phyloP scores from a whole-genome alignment of 1,139 yeast genomes.

The Nakaseomyces nivariensis region DNA sequence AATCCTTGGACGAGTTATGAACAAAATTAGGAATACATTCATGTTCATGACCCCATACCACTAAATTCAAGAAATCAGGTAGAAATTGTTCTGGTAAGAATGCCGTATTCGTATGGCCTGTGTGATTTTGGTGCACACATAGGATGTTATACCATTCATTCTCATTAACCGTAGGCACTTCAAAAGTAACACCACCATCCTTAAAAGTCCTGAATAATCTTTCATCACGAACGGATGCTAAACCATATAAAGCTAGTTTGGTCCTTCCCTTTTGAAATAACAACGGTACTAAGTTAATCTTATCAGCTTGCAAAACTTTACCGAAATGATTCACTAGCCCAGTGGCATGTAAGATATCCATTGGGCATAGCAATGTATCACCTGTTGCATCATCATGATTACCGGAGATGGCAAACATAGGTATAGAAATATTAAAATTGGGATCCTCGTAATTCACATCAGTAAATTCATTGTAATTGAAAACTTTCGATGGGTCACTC shows the following conservation, averaged over 20 bases:
- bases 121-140: slow-evolving; percentile 88
- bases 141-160: slow-evolving; percentile 75
- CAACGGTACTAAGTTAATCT: slow-evolving; percentile 67
- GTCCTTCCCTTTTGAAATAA: slow-evolving; percentile 75
- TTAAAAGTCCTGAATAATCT: slow-evolving; percentile 72
- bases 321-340: slow-evolving; percentile 91
- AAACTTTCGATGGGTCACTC: slow-evolving; percentile 61
- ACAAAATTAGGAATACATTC: slow-evolving; percentile 75
- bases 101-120: slow-evolving; percentile 70
- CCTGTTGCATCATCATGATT: slow-evolving; percentile 98
- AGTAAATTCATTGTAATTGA: slow-evolving; percentile 43
- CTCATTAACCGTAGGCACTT: slow-evolving; percentile 50
- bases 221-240: slow-evolving; percentile 85
- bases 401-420: slow-evolving; percentile 89
- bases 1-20: slow-evolving; percentile 55
- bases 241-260: slow-evolving; percentile 76
- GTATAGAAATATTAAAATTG: slow-evolving; percentile 80
- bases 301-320: slow-evolving; percentile 64
- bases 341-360: slow-evolving; percentile 72
- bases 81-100: slow-evolving; percentile 76
- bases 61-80: slow-evolving; percentile 71
- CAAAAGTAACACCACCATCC: slow-evolving; percentile 69
- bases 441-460: slow-evolving; percentile 85
- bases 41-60: slow-evolving; percentile 98
- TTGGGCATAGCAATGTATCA: slow-evolving; percentile 71